Conservation (phyloP, 176 grass and related monocot species). For the Oryza meyeriana region DNA sequence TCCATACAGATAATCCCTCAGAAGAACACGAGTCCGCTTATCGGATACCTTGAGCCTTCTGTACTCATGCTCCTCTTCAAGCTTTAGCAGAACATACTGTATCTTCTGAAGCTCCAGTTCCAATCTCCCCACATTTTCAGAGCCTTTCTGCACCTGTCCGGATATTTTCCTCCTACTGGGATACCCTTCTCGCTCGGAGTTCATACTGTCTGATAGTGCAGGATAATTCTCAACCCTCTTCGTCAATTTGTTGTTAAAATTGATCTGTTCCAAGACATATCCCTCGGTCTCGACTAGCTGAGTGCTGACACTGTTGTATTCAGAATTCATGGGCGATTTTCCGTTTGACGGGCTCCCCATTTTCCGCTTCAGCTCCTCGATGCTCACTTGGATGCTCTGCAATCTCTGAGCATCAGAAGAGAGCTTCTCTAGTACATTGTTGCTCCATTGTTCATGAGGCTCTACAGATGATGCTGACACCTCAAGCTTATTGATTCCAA, state of each 20-base stretch:
- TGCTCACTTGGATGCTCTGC: conserved; percentile 45
- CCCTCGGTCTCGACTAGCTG: conserved; percentile 68
- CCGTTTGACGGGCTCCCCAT: conserved; percentile 53
- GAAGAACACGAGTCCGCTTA: conserved; percentile 60
- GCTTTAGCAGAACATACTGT: conserved; percentile 76
- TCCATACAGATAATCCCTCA: conserved; percentile 93
- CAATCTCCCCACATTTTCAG: conserved; percentile 66
- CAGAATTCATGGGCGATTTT: conserved; percentile 52
- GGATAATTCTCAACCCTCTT: conserved; percentile 69
- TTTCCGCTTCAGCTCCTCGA: conserved; percentile 78
- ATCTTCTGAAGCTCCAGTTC: conserved; percentile 88
- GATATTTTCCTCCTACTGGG: conserved; percentile 61
- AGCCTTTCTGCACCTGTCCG: conserved; percentile 59
- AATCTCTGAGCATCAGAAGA: conserved; percentile 70
- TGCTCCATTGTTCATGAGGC: conserved; percentile 47
- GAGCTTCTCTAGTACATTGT: conserved; percentile 58
- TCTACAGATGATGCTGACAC: conserved; percentile 23
- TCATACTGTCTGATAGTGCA: conserved; percentile 31
- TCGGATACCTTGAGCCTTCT: conserved; percentile 49
- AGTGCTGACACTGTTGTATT: conserved; percentile 54
- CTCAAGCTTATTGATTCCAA: conserved; percentile 49
- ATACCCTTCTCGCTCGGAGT: conserved; percentile 49
- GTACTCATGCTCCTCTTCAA: conserved; percentile 73
- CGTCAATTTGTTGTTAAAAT: conserved; percentile 55
- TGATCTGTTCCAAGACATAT: conserved; percentile 59